These are phyloP conservation scores for Amylocystis lapponica DNA, from an alignment of 768 basidiomycete species.

Conservation along the genomic window DNA sequence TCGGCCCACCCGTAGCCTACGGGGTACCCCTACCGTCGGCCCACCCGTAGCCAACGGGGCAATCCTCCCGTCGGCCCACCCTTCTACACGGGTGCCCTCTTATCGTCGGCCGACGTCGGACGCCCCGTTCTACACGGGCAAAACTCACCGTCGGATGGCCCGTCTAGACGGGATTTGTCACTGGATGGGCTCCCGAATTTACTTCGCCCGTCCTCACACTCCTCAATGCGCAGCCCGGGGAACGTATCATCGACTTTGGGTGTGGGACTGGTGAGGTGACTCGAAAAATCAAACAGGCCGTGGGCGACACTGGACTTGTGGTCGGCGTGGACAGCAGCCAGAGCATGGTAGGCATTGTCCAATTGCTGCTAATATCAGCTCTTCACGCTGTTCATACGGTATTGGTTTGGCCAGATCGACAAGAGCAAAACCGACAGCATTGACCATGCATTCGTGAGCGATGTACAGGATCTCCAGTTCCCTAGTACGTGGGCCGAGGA, in stretches of 20 bases:
- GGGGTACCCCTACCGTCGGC: no score
- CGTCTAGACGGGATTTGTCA: no score
- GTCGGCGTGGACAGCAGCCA: slow-evolving; percentile 67
- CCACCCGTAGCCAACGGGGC: no score
- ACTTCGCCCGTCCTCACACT: slow-evolving; percentile 52
- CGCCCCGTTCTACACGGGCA: no score
- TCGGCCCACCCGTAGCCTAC: no score
- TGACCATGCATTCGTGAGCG: slow-evolving; percentile 42
- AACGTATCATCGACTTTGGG: slow-evolving; percentile 70
- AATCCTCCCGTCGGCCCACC: no score
- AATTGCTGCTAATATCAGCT: no score
- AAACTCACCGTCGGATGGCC: no score
- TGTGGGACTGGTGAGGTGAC: slow-evolving; percentile 84
- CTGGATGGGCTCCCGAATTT: no score
- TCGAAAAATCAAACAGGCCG: slow-evolving; percentile 44
- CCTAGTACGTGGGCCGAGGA: slow-evolving; percentile 23
- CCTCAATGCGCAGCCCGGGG: slow-evolving; percentile 58
- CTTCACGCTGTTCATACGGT: not conserved
- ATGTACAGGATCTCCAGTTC: slow-evolving; percentile 41
- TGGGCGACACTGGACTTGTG: slow-evolving; percentile 45
- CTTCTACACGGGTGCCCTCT: no score
- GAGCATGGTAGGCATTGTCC: slow-evolving; percentile 71
- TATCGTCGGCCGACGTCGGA: no score
- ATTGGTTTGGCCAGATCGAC: slow-evolving; percentile 38
- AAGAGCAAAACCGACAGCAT: slow-evolving; percentile 46